Percentiles rank a stretch among this genome's conserved stretches.
Conservation (phyloP, 345 rosid species). For the Orychophragmus violaceus region DNA sequence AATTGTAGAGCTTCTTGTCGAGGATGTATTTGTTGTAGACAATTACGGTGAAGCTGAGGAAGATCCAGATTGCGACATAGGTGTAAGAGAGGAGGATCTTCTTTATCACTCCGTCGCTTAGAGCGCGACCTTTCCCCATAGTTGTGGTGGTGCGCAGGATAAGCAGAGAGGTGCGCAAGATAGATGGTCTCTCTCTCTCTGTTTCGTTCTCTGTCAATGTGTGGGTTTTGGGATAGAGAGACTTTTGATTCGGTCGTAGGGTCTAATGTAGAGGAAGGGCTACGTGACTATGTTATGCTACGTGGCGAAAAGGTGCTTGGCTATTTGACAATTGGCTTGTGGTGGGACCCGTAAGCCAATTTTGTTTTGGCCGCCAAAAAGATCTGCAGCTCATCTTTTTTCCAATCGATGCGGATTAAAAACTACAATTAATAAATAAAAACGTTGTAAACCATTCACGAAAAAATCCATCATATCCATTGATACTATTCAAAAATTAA, state of each 20-base stretch:
- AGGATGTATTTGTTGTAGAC: slow-evolving; percentile 99
- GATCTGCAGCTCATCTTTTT: too few species aligned
- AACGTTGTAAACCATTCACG: too few species aligned
- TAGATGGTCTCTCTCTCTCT: slow-evolving; percentile 1
- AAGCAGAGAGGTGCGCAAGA: slow-evolving; percentile 19
- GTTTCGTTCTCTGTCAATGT: neutral
- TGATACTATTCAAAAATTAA: too few species aligned
- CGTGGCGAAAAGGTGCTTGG: slow-evolving; percentile 2
- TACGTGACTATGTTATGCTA: slow-evolving; percentile 14
- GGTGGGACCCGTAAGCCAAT: slow-evolving; percentile 4
- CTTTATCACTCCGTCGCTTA: slow-evolving; percentile 69
- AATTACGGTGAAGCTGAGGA: slow-evolving; percentile 93
- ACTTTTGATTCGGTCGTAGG: neutral
- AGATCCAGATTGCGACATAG: slow-evolving; percentile 94
- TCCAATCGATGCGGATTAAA: too few species aligned
- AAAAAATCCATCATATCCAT: too few species aligned
- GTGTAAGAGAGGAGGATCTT: slow-evolving; percentile 91
- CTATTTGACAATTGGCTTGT: slow-evolving; percentile 18
- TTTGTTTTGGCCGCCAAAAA: too few species aligned
- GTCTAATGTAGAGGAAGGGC: slow-evolving; percentile 18
- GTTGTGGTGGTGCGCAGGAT: slow-evolving; percentile 12
- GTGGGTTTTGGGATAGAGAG: neutral
- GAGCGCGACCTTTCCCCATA: slow-evolving; percentile 80
- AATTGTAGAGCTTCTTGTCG: slow-evolving; percentile 90
- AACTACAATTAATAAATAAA: too few species aligned